Base-by-base conservation (phyloP, 352 stramenopile genomes). In the Thraustotheca clavata region DNA sequence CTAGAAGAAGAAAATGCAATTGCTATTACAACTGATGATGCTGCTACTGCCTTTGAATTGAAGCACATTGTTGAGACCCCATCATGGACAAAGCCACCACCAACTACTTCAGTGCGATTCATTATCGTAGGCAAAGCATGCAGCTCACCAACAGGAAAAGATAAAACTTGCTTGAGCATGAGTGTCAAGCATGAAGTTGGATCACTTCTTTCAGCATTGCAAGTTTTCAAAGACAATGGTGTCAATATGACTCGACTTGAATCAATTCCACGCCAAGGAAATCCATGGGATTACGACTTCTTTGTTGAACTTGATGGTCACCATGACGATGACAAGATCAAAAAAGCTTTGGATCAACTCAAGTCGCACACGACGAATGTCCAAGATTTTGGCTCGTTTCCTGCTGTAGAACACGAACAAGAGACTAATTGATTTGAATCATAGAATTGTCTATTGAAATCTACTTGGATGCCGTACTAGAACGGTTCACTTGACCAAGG, bases 161-260 rank as follows among this genome's bases (percentile, higher is more conserved):
- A 94, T 72, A 94, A 94, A 69, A 87, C 84, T 31, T 90, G 79
- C 43, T 67, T 93, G 49, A 87, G 84, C 43, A 90, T 94, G 81
- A 76, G 78, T 57, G 85, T 95, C 49, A 88, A 84, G 71, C 84
- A 95, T 73, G 73, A 94, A 72, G 84, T 93, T n/a, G 86, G 86
- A 31, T 92, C 84, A 38, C 67, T 95, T 34, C 67, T 95, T 14
- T 81, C 62, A 38, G 80, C 84, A 4, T 69, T 95, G 8, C 76
- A 90, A 55, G 80, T 93, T 26, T 93, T 86, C 79, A 93, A 95
- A 70, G 66, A 68, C 9, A 80, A 91, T 54, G 69, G 66, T 22
- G 80, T 95, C 60, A 95, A 94, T 60, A 69, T 95, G 49, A 89
- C 77, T 50, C 86, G 83, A 39, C 75, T 95, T 35, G 86, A 95